Evolutionary conservation across 805 yeast genomes (phyloP), one percentile per base, ranked within the genome.

Genomic region (Nakazawaea anatomiae): DNA sequence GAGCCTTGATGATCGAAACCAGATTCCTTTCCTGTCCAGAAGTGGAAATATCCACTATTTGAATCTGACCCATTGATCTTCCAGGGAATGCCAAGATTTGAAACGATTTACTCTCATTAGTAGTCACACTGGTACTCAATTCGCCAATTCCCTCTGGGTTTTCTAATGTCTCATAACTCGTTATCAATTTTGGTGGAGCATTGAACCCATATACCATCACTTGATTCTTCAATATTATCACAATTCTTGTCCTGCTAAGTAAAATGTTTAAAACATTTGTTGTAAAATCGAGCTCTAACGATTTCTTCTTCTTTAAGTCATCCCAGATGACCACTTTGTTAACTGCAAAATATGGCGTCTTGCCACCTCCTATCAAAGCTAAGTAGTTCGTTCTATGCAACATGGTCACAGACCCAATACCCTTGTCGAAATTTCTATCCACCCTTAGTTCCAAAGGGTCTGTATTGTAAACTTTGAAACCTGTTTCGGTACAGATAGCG

Each of bases 241-340:
- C 77, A 4, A 92, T 84, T 50, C 89, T 71, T 10, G 85, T 79
- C 51, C 96, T 73, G 9, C 96, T 86, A 39, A 92, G 66, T 39
- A 85, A 75, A 8, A 89, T 89, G 55, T 85, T 82, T 44, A 86
- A 69, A 4, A 92, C 84, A 0, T 92, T 87, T 44, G 83, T 79
- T 73, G 78, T 76, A 62, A 91, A 89, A 63, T 88, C 94, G 53
- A 94, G 68, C 38, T 77, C 76, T 18, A 89, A 72, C 4, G 91
- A 85, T 31, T 83, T 83, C 57, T 82, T 83, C 55, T 84, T 77
- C 66, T 88, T 87, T 54, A 88, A 66, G 64, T 92, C 98, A 67
- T 92, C 97, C 96, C 97, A 94, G 14, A 92, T 83, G 36, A 89
- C 76, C 39, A 90, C 78, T 64, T 87, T 87, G 68, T 88, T 89